Evolutionary conservation across 2,329 filamentous ascomycete species (phyloP), one percentile per base, ranked within the genome.

Genomic region (Magnaporthiopsis rhizophila): DNA sequence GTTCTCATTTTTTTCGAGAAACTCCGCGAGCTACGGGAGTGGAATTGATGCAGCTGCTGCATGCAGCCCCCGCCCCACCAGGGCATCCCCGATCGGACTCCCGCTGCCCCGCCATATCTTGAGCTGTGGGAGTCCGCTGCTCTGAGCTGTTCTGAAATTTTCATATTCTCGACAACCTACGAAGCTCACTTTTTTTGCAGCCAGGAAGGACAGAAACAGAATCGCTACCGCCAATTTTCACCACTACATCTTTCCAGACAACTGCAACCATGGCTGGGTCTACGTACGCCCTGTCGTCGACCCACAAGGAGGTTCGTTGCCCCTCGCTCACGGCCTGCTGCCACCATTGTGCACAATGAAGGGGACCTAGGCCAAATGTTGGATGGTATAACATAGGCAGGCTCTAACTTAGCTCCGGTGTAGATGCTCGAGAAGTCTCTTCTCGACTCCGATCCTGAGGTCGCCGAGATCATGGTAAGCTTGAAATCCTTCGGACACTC

Each of bases 361-460:
- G 30, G 30, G 30, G 30, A 30, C 30, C 30, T 30, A 7, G 30
- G 30, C 30, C 30, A 7, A 7, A 30, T 30, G 30, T 30, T 30
- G 30, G 30, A 30, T 30, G 30, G 30, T 30, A 30, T 30, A 7
- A 30, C 30, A 30, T 30, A 30, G 30, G 30, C 30, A 30, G 30
- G 30, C 30, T 30, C 30, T 30, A 30, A 30, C 30, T 4, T 30
- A 5, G 6, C 69, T 64, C 68, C 60, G 61, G 36, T 57, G 65
- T 65, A 97, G 92, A 88, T 98, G 86, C 91, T 99, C 83, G 91
- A 98, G 86, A 95, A 91, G 83, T 90, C 91, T 77, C 87, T 99
- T 73, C 81, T 94, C 73, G 91, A 97, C 72, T 89, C 89, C 65
- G 95, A 99, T 79, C 89, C 92, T 65, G 93, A 98, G 85, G 91